Percentiles rank a stretch among this genome's conserved stretches.
These are phyloP conservation scores for Daldinia sp. DNA, from an alignment of 2,329 filamentous ascomycete genomes.

Conservation along the genomic window DNA sequence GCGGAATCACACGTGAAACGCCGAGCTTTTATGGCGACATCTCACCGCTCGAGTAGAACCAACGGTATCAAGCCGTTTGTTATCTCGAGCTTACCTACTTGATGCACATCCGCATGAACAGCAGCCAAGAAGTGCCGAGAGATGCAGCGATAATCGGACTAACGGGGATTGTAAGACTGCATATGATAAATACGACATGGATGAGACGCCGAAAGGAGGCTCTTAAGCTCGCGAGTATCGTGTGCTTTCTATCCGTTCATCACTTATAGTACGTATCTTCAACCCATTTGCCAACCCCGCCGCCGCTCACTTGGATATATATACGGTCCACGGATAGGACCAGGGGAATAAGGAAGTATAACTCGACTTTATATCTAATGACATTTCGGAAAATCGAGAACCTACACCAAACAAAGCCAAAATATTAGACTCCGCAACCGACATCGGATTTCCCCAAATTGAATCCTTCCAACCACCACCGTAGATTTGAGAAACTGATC, in stretches of 20 bases:
- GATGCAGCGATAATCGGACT: slow-evolving; percentile 13
- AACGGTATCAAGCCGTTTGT: too few species aligned
- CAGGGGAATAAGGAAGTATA: too few species aligned
- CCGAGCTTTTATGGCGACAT: neutral
- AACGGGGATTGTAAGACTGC: neutral
- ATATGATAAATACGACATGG: neutral
- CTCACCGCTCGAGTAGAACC: too few species aligned
- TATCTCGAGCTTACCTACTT: too few species aligned
- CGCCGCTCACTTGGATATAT: too few species aligned
- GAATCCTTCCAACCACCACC: neutral
- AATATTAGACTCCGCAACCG: neutral
- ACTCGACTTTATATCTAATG: neutral
- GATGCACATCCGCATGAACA: too few species aligned
- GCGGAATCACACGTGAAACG: neutral
- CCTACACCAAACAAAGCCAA: slow-evolving; percentile 2
- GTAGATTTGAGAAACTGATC: neutral
- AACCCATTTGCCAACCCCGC: neutral
- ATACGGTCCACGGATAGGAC: too few species aligned
- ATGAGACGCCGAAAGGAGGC: neutral
- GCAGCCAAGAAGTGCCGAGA: slow-evolving; percentile 18
- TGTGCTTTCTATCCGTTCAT: too few species aligned
- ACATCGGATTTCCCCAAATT: slow-evolving; percentile 28
- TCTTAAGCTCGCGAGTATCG: too few species aligned
- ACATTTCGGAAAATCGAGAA: too few species aligned
- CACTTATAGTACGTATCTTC: neutral